A percentile compares a stretch with the other conserved stretches of the same genome.
Evolutionary conservation across 176 grass and related monocot genomes (phyloP).

Genomic region (Zoysia japonica): DNA sequence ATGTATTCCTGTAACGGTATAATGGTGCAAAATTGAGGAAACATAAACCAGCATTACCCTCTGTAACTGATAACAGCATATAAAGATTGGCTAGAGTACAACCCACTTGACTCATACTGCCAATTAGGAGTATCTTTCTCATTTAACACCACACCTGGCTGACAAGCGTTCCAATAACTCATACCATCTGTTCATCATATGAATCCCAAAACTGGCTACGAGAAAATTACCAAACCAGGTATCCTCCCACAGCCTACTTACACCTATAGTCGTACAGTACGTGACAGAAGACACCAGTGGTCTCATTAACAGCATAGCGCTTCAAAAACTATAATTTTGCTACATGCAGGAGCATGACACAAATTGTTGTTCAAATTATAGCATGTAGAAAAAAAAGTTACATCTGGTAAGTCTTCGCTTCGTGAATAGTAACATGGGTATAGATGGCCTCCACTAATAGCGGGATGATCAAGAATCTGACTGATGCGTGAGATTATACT

Average conservation of each 20-base stretch:
- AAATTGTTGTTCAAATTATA: background rate
- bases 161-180: too few relatives aligned
- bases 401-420: background rate
- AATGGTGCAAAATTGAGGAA: too few relatives aligned
- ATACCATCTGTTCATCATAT: too few relatives aligned
- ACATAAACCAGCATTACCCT: too few relatives aligned
- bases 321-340: background rate
- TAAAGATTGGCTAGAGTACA: too few relatives aligned
- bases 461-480: background rate
- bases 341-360: background rate
- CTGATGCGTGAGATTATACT: background rate
- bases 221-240: too few relatives aligned
- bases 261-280: background rate
- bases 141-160: too few relatives aligned
- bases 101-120: too few relatives aligned
- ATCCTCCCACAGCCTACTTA: background rate
- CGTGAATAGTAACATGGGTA: background rate
- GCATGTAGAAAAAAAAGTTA: background rate
- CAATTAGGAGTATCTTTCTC: too few relatives aligned
- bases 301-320: background rate
- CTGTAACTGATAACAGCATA: too few relatives aligned
- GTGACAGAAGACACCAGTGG: background rate
- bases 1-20: too few relatives aligned
- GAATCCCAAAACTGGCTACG: background rate
- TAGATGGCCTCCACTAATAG: background rate